phyloP scores from a whole-genome alignment of 106 monocot species.

The Agapanthus africanus region DNA sequence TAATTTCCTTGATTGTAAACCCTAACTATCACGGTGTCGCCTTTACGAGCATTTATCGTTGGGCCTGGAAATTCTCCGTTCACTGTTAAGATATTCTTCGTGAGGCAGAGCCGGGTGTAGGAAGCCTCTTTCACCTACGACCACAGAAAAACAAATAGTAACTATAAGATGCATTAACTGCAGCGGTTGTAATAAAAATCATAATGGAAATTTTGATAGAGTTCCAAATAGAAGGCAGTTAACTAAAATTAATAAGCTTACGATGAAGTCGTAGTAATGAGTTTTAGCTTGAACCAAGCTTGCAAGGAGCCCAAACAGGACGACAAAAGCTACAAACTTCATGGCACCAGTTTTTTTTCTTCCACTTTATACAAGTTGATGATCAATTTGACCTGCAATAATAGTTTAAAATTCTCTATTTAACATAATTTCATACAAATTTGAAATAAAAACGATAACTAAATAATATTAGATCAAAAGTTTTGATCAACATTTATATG shows the following conservation, averaged over 20 bases:
- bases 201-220: background rate
- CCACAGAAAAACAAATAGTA: background rate
- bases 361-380: no score
- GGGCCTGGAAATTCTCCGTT: conserved; percentile 43
- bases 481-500: no score
- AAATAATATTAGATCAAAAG: no score
- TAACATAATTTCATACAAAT: no score
- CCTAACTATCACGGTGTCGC: conserved; percentile 22
- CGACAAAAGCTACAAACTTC: background rate
- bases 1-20: conserved; percentile 19
- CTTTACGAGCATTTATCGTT: conserved; percentile 21
- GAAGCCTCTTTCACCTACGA: conserved; percentile 27
- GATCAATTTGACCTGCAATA: no score
- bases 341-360: no score
- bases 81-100: conserved; percentile 39
- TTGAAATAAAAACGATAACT: no score
- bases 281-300: background rate
- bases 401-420: no score
- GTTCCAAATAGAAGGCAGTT: no score
- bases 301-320: background rate
- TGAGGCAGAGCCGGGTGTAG: conserved; percentile 25
- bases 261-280: background rate
- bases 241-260: background rate
- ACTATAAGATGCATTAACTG: background rate
- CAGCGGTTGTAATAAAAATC: no score